These are phyloP conservation scores for Neofusicoccum kwambonambiense DNA, from an alignment of 2,329 filamentous ascomycete species.

Conservation along the genomic window DNA sequence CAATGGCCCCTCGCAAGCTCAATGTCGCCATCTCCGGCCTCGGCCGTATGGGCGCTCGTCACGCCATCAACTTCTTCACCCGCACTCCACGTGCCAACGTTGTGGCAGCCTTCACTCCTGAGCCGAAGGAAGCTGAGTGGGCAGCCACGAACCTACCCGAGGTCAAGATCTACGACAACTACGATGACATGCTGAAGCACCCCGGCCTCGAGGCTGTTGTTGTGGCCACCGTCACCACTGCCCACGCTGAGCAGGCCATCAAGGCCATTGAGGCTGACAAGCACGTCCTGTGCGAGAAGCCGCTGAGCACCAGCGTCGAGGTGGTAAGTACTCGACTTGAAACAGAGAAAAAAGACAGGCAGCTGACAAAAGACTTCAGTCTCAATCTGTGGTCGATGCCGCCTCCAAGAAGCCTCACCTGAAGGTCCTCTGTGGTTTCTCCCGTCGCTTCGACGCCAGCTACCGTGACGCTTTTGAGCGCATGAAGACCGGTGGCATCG, in stretches of 20 bases:
- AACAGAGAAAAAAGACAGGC: neutral
- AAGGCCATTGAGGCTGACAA: conserved; percentile 54
- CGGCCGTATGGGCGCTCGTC: conserved; percentile 51
- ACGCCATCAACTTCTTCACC: conserved; percentile 49
- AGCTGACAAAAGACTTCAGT: conserved; percentile 40
- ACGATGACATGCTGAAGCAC: conserved; percentile 58
- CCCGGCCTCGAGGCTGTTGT: conserved; percentile 56
- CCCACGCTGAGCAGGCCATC: conserved; percentile 58
- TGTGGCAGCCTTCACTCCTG: conserved; percentile 49
- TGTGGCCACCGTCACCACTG: conserved; percentile 54
- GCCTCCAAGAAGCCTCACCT: conserved; percentile 56
- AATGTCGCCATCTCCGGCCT: conserved; percentile 48
- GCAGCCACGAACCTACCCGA: conserved; percentile 52
- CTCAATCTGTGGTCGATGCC: conserved; percentile 59
- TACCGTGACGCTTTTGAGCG: conserved; percentile 61
- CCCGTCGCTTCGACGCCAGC: conserved; percentile 64
- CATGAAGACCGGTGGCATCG: conserved; percentile 56
- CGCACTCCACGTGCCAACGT: conserved; percentile 47
- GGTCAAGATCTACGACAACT: conserved; percentile 54
- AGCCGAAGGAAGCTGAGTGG: conserved; percentile 46
- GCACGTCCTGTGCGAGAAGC: conserved; percentile 62
- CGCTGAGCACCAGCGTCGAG: conserved; percentile 58
- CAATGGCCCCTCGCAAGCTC: conserved; percentile 42
- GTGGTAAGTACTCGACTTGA: conserved; percentile 46
- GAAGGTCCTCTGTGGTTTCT: conserved; percentile 68